Base-by-base conservation (phyloP, 371 early-diverging fungal genomes). In the Mucor sp. region DNA sequence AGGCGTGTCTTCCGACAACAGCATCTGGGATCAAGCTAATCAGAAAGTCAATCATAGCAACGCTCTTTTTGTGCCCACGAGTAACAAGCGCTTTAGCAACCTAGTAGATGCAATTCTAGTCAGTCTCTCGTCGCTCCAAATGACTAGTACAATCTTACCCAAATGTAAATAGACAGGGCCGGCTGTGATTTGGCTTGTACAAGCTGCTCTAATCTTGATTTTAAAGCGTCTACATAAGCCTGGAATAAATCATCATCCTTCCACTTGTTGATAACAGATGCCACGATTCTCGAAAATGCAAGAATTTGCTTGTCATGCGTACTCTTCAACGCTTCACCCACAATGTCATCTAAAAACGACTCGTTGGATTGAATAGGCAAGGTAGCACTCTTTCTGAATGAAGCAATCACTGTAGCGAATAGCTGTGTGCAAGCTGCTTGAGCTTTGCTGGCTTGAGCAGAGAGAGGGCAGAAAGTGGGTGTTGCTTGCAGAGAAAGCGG, bases 31-130 rank as follows among this genome's bases (percentile, higher is more conserved):
- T 79, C 62, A 79, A 74, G 1, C 60, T 67, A 53, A 92, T 75
- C 32, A 93, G 53, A 27, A 80, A 79, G 19, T 87, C 81, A 0
- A 85, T 69, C 75, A 91, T 74, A 23, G 81, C 78, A 37, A 81
- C 80, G 23, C 88, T 87, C 4, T 74, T 57, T 7, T 76, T 32
- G 61, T 86, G 79, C 7, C 85, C 67, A 23, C 77, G 75, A 44
- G 87, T 63, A 12, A 91, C 77, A 60, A 92, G 72, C 0, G 88
- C 91, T 69, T 89, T 89, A n/a, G 89, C 76, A 19, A 87, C 70
- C 93, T 89, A 6, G 19, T 89, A 6, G 19, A 37, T 17, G 15
- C 30, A 17, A 23, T 3, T 33, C 17, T 28, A 9, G 23, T 23
- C n/a, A 53, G 8, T 27, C 0, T 21, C 53, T 21, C 14, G 25